phyloP scores from a whole-genome alignment of 371 early-diverging fungal species.

The Massospora cicadina region DNA sequence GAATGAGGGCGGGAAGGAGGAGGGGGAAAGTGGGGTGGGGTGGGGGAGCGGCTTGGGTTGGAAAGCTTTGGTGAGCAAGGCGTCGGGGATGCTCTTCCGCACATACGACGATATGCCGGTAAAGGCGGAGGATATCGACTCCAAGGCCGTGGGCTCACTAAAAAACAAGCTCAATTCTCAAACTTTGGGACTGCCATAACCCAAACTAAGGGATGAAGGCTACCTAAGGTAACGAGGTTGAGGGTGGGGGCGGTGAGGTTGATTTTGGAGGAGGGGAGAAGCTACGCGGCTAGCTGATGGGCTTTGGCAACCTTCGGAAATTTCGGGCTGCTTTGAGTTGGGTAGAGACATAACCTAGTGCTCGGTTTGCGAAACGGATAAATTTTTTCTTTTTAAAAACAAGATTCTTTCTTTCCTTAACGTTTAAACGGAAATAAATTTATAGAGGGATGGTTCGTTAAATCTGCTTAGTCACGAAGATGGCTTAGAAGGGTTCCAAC shows the following conservation, averaged over 20 bases:
- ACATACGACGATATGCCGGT: slow-evolving; percentile 7
- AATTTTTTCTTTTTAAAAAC: too few species aligned
- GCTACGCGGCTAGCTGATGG: too few species aligned
- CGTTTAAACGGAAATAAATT: too few species aligned
- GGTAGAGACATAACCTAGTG: too few species aligned
- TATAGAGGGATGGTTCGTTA: too few species aligned
- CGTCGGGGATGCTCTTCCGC: slow-evolving; percentile 5
- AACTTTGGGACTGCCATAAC: background rate
- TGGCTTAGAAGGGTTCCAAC: too few species aligned
- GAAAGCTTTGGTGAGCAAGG: background rate
- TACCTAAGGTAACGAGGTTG: slow-evolving; percentile 8
- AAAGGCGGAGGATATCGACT: slow-evolving; percentile 6
- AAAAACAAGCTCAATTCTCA: background rate
- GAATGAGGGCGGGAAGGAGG: background rate
- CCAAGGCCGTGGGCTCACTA: slow-evolving; percentile 9
- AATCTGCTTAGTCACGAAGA: too few species aligned
- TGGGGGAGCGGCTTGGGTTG: too few species aligned
- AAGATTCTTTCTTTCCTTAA: too few species aligned
- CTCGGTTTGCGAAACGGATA: too few species aligned
- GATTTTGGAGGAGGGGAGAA: background rate
- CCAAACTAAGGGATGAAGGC: background rate
- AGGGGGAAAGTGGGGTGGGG: background rate
- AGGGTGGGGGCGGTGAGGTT: background rate
- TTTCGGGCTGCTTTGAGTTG: too few species aligned
- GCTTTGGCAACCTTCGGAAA: too few species aligned